A percentile compares a stretch with the other conserved stretches of the same genome.
Evolutionary conservation across 1,284 basidiomycete species (phyloP).

Genomic region (Microbotryum lychnidis-dioicae): DNA sequence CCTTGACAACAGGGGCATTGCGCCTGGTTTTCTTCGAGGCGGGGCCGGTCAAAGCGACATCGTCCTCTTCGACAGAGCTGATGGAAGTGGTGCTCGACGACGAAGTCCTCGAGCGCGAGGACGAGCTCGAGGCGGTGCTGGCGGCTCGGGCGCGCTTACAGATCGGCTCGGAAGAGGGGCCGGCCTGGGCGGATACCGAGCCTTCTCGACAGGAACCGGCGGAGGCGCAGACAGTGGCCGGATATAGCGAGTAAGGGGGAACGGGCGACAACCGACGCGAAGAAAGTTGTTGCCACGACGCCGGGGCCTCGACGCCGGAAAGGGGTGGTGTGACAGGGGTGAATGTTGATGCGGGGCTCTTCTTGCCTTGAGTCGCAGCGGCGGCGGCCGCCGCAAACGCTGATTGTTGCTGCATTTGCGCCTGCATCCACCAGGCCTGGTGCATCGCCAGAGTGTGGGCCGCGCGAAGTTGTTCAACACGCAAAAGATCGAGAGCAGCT

Average conservation of each 20-base stretch:
- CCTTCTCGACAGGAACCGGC: background rate
- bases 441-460: conserved; percentile 16
- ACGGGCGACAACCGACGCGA: background rate
- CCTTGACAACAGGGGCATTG: background rate
- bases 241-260: background rate
- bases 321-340: conserved; percentile 1
- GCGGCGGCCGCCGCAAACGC: background rate
- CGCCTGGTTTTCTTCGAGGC: conserved; percentile 10
- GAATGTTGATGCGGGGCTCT: conserved; percentile 8
- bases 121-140: conserved; percentile 8
- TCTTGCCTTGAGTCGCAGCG: background rate
- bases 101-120: background rate
- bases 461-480: conserved; percentile 30
- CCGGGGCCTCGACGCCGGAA: background rate
- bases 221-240: conserved; percentile 1
- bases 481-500: conserved; percentile 24
- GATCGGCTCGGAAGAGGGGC: background rate
- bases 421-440: conserved; percentile 7
- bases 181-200: too few relatives aligned
- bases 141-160: conserved; percentile 7
- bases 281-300: background rate
- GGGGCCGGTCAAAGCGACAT: background rate
- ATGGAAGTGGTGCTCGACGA: background rate
- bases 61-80: background rate
- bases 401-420: conserved; percentile 2